These are phyloP conservation scores for Sphaerostilbella broomeana DNA, from an alignment of 2,329 filamentous ascomycete genomes.

Conservation along the genomic window DNA sequence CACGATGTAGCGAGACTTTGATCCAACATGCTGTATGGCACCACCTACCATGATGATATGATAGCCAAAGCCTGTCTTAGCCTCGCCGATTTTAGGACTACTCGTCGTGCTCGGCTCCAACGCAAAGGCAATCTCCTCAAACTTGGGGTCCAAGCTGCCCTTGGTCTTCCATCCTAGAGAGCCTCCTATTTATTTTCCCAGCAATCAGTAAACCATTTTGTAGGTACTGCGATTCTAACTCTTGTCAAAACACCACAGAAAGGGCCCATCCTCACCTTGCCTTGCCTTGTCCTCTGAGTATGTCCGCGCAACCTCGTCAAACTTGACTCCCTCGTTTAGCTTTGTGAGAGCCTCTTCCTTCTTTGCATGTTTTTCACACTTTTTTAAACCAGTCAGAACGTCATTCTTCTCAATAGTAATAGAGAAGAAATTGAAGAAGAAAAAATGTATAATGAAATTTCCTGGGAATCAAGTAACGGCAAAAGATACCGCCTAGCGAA, in stretches of 20 bases:
- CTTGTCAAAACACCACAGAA: too few relatives aligned
- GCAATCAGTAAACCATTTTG: too few relatives aligned
- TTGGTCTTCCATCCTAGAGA: constrained; percentile 67
- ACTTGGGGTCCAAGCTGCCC: constrained; percentile 59
- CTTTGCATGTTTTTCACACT: constrained; percentile 70
- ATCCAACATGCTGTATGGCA: not conserved
- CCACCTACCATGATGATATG: constrained; percentile 69
- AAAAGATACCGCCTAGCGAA: too few relatives aligned
- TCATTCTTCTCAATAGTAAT: too few relatives aligned
- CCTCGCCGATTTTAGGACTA: constrained; percentile 61
- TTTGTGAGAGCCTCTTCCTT: constrained; percentile 70
- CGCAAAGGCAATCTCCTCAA: constrained; percentile 66
- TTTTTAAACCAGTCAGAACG: too few relatives aligned
- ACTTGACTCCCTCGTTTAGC: constrained; percentile 59
- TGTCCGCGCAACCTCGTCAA: constrained; percentile 66
- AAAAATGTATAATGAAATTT: too few relatives aligned
- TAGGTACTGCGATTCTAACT: too few relatives aligned
- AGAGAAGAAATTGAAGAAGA: too few relatives aligned
- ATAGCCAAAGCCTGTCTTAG: constrained; percentile 69
- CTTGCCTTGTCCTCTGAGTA: constrained; percentile 73
- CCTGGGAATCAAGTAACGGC: too few relatives aligned
- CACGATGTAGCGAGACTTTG: not conserved
- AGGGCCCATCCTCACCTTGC: too few relatives aligned
- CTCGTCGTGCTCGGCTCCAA: constrained; percentile 59
- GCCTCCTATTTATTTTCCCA: too few relatives aligned